Evolutionary conservation across 1,139 yeast genomes (phyloP), one percentile per base, ranked within the genome.

Genomic region (Magnusiomyces suaveolens): DNA sequence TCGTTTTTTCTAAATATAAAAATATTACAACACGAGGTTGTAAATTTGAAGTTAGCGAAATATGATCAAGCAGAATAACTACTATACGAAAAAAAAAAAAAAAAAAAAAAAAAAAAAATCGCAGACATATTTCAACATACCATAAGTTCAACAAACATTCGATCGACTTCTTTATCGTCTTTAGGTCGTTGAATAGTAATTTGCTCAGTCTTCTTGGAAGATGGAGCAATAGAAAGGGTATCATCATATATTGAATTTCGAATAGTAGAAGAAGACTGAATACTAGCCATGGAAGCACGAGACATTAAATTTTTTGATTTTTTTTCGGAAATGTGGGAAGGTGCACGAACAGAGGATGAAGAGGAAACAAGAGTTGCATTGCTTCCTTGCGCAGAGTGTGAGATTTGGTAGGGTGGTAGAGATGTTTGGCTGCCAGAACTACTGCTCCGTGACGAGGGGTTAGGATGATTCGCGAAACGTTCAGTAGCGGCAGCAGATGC

Each of bases 1-100:
- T 63, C 97, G 78, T 63, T 85, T 84, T 56, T 83, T 84, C 89
- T 87, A 52, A 21, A 46, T 12, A 14, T 8, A n/a, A 36, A 36
- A 36, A 36, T 36, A 36, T 18, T 3, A 36, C 18, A 36, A 29
- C 12, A 23, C 20, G 2, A 25, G 21, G 23, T 32, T 18, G 39
- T 43, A 39, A 43, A 49, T 46, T 14, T n/a, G 24, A 33, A 26
- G 20, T 20, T n/a, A n/a, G n/a, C n/a, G n/a, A n/a, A n/a, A n/a
- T n/a, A n/a, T n/a, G n/a, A n/a, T n/a, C n/a, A n/a, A n/a, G n/a
- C n/a, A n/a, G 52, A 33, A 23, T 32, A 16, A 32, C 20, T n/a
- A 14, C 16, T 14, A 16, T 32, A 21, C 12, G 25, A 12, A n/a
- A 4, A 39, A 25, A 2, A 18, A 12, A 38, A 18, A 36, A 32